Conservation (phyloP, 192 early-diverging fungal genomes). For the Gamsiella multidivaricata region DNA sequence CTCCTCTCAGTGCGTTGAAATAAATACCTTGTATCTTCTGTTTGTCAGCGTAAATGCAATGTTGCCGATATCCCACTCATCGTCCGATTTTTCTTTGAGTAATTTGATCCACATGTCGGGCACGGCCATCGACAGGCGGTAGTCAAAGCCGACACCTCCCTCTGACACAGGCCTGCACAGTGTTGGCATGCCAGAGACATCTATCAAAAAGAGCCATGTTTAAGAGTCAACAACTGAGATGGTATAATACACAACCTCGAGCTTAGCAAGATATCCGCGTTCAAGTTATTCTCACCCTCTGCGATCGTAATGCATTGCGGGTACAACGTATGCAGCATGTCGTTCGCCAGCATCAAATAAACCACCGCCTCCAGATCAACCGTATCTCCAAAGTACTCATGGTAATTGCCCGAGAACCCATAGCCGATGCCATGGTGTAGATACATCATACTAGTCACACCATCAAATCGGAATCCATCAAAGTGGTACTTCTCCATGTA, state of each 20-base stretch:
- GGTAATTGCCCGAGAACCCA: conserved; percentile 92
- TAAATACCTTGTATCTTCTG: conserved; percentile 79
- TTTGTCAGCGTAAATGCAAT: conserved; percentile 91
- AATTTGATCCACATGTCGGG: conserved; percentile 99
- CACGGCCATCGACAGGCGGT: conserved; percentile 94
- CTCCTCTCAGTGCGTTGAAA: neutral
- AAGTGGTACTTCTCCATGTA: conserved; percentile 92
- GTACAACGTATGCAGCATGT: conserved; percentile 79
- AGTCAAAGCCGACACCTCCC: conserved; percentile 97
- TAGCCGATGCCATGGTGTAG: conserved; percentile 94
- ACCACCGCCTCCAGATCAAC: conserved; percentile 88
- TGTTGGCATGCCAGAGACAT: conserved; percentile 99
- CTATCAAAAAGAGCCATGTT: conserved; percentile 55
- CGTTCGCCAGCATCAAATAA: conserved; percentile 86
- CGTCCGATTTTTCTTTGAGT: conserved; percentile 90
- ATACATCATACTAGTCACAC: conserved; percentile 97
- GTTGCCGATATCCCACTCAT: conserved; percentile 92
- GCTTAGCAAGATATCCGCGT: too few species aligned
- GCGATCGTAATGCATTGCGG: conserved; percentile 89
- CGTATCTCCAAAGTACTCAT: conserved; percentile 91
- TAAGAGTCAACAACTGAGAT: neutral
- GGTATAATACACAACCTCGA: neutral
- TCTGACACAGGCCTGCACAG: conserved; percentile 86
- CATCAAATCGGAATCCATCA: conserved; percentile 99
- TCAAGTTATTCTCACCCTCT: conserved; percentile 71